Conservation (phyloP, 1,284 basidiomycete species). For the Ustilago loliicola region DNA sequence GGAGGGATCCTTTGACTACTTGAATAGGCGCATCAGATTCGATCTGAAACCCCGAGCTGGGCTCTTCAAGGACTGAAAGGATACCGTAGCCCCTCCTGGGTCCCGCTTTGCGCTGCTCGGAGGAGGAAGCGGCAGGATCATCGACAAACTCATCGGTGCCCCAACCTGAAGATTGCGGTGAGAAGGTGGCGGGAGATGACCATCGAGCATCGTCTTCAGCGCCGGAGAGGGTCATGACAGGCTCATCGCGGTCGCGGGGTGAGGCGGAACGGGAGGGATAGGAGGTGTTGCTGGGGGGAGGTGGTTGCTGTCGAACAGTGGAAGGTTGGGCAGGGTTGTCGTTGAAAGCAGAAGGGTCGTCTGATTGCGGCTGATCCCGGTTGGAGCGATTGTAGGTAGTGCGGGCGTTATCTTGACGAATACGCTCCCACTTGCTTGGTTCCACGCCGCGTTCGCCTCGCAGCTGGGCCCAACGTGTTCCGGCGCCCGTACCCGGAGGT, state of each 20-base stretch:
- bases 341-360: conserved; percentile 15
- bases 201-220: conserved; percentile 46
- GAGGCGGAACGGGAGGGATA: neutral
- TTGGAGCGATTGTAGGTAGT: conserved; percentile 34
- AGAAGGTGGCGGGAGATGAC: conserved; percentile 33
- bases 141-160: conserved; percentile 42
- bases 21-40: conserved; percentile 50
- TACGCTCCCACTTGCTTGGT: conserved; percentile 57
- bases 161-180: conserved; percentile 41
- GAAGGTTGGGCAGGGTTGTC: neutral
- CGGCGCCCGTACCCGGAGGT: conserved; percentile 38
- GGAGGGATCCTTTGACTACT: conserved; percentile 52
- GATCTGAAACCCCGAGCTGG: conserved; percentile 11
- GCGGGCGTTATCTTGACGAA: conserved; percentile 57
- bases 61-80: conserved; percentile 41
- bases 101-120: neutral
- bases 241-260: conserved; percentile 28
- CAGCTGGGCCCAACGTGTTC: conserved; percentile 51
- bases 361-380: conserved; percentile 14
- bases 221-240: conserved; percentile 43
- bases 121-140: conserved; percentile 26
- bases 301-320: conserved; percentile 8
- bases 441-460: conserved; percentile 48
- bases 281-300: neutral
- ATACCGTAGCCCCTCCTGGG: conserved; percentile 32